phyloP scores from a whole-genome alignment of 2,329 filamentous ascomycete species.

The Hypoxylon sp. region DNA sequence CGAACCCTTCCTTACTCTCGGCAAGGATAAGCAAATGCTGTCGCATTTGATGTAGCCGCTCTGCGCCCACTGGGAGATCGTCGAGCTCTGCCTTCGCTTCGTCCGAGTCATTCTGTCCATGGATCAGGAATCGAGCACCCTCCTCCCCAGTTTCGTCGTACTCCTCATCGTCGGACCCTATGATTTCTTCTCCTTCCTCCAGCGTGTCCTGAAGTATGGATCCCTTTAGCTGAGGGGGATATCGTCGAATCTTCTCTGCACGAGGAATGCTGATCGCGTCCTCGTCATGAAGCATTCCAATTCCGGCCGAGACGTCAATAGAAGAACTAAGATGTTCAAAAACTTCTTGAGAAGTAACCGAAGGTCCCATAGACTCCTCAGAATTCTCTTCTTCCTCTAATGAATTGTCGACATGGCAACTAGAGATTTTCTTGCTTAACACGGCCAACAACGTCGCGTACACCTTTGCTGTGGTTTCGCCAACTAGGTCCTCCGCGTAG shows the following conservation, averaged over 20 bases:
- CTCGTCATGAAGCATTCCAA: conserved; percentile 61
- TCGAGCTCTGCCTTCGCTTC: conserved; percentile 55
- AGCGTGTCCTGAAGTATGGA: conserved; percentile 36
- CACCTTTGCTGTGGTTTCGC: conserved; percentile 77
- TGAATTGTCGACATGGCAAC: conserved; percentile 69
- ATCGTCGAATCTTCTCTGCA: conserved; percentile 57
- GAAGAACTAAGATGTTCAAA: conserved; percentile 61
- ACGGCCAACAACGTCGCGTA: conserved; percentile 77
- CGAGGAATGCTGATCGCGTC: conserved; percentile 54
- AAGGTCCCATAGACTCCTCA: conserved; percentile 47
- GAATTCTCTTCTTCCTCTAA: conserved; percentile 55
- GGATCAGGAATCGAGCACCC: conserved; percentile 35
- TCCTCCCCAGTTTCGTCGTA: conserved; percentile 47
- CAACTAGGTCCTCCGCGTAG: conserved; percentile 75
- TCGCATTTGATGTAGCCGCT: conserved; percentile 67
- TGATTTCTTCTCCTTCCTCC: conserved; percentile 44
- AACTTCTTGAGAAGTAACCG: conserved; percentile 65
- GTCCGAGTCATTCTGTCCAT: conserved; percentile 45
- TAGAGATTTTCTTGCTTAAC: conserved; percentile 72
- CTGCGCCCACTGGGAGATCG: conserved; percentile 53
- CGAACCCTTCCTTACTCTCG: conserved; percentile 73
- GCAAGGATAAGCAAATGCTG: conserved; percentile 77
- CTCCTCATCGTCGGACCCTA: conserved; percentile 49
- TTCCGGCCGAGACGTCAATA: conserved; percentile 63
- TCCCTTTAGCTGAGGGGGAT: conserved; percentile 43